phyloP scores from a whole-genome alignment of 1,284 basidiomycete species.

The Fomitopsis schrenkii region DNA sequence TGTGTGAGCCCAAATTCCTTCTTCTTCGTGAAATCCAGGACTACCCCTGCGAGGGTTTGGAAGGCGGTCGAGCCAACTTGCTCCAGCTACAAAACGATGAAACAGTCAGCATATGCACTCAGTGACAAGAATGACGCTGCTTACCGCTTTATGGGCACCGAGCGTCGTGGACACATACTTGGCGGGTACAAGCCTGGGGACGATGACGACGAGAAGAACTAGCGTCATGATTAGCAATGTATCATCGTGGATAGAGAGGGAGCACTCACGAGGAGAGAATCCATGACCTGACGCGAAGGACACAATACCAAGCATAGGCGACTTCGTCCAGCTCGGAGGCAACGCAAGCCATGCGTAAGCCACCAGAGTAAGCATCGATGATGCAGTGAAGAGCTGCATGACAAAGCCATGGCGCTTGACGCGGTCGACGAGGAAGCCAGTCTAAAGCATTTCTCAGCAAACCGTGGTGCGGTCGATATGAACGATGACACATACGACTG shows the following conservation, averaged over 20 bases:
- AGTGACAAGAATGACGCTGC: conserved; percentile 21
- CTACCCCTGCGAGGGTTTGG: conserved; percentile 65
- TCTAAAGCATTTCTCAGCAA: conserved; percentile 30
- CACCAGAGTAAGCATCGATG: conserved; percentile 59
- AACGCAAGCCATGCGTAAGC: conserved; percentile 66
- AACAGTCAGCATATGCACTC: neutral
- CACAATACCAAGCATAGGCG: conserved; percentile 59
- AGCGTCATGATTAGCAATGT: neutral
- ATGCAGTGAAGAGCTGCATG: conserved; percentile 51
- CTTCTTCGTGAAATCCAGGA: conserved; percentile 46
- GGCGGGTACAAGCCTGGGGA: conserved; percentile 65
- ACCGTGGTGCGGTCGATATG: neutral
- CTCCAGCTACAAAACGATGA: conserved; percentile 48
- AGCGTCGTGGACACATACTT: conserved; percentile 77
- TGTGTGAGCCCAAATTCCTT: conserved; percentile 15
- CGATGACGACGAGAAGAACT: conserved; percentile 73
- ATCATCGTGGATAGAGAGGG: neutral
- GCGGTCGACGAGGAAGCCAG: conserved; percentile 58
- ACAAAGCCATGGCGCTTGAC: conserved; percentile 54
- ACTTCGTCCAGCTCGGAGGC: conserved; percentile 51
- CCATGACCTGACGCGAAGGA: conserved; percentile 69
- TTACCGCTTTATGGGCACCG: conserved; percentile 74
- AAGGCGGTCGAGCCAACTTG: conserved; percentile 68
- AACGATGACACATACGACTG: conserved; percentile 43
- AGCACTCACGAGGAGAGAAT: conserved; percentile 58